Base-by-base conservation (phyloP, 2,329 filamentous ascomycete genomes). In the Botrytis elliptica region DNA sequence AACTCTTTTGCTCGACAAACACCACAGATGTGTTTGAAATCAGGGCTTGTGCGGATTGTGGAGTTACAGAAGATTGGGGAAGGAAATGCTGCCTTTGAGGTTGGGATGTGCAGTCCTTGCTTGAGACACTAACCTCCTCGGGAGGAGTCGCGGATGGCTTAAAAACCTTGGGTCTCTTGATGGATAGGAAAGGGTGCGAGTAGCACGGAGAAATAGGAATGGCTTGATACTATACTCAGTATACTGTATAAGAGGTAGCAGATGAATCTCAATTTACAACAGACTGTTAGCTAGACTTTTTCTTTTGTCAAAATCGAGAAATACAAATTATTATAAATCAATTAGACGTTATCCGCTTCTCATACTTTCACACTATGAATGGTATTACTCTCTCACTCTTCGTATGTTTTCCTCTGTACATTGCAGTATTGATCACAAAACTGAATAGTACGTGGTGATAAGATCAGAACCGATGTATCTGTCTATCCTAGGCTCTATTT, bases 81-180 rank as follows among this genome's bases (percentile, higher is more conserved):
- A 16, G 5, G n/a, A 7, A 14, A 7, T 18, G 0, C 3, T 8
- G 5, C 1, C n/a, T 29, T 8, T 55, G 1, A 3, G 25, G 12
- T 16, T 55, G n/a, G 16, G 52, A 55, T 6, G 2, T 1, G 25
- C 5, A 29, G n/a, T 16, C 4, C n/a, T 29, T n/a, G 14, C 14
- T n/a, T 18, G 4, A 4, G 25, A 2, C n/a, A 55, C 18, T 2
- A 29, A 8, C 14, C 14, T 55, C 52, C 4, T 55, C 49, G 5
- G 3, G 12, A 8, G 29, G 52, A 55, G n/a, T 16, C 6, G 8
- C 14, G n/a, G 25, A 29, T 55, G 49, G 0, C 12, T 16, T 16
- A 18, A 29, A 29, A 29, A 5, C 12, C 12, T 29, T 16, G n/a
- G 6, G 12, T 55, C 52, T 55, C 5, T 55, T 29, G 12, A 55